These are phyloP conservation scores for Decorospora gaudefroyi DNA, from an alignment of 2,329 filamentous ascomycete species.

Conservation along the genomic window DNA sequence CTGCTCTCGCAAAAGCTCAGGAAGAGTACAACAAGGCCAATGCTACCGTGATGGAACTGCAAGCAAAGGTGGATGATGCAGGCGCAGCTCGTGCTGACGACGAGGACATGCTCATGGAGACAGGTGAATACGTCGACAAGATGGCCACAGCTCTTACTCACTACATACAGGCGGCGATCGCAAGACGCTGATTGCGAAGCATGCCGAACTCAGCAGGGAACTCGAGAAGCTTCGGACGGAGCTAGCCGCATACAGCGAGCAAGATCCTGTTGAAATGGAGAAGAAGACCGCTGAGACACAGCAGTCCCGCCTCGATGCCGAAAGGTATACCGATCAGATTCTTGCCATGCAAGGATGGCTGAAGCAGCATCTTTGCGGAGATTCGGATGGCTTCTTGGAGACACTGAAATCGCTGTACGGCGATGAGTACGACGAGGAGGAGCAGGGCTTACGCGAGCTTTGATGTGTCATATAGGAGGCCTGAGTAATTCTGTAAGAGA, in stretches of 20 bases:
- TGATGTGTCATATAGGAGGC: constrained; percentile 11
- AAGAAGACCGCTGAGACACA: constrained; percentile 45
- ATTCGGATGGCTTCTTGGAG: constrained; percentile 51
- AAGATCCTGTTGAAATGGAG: constrained; percentile 53
- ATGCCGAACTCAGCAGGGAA: constrained; percentile 45
- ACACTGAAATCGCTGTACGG: constrained; percentile 57
- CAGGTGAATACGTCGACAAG: constrained; percentile 24
- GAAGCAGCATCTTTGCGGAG: constrained; percentile 40
- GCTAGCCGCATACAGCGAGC: constrained; percentile 52
- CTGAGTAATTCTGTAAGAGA: too few relatives aligned
- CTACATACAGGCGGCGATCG: constrained; percentile 35
- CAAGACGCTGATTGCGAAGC: constrained; percentile 46
- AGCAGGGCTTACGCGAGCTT: constrained; percentile 54
- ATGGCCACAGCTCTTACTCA: not conserved
- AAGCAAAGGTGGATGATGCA: constrained; percentile 48
- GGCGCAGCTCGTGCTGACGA: constrained; percentile 48
- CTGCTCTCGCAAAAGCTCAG: constrained; percentile 44
- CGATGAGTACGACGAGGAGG: constrained; percentile 60
- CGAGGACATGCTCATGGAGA: constrained; percentile 43
- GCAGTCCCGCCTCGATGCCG: constrained; percentile 37
- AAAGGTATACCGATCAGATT: constrained; percentile 53
- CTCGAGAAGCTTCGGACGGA: constrained; percentile 48
- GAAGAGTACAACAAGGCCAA: constrained; percentile 47
- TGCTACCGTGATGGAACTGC: constrained; percentile 45
- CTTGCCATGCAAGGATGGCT: constrained; percentile 54